phyloP scores from a whole-genome alignment of 2,329 filamentous ascomycete genomes.

The Bimuria novae-zelandiae region DNA sequence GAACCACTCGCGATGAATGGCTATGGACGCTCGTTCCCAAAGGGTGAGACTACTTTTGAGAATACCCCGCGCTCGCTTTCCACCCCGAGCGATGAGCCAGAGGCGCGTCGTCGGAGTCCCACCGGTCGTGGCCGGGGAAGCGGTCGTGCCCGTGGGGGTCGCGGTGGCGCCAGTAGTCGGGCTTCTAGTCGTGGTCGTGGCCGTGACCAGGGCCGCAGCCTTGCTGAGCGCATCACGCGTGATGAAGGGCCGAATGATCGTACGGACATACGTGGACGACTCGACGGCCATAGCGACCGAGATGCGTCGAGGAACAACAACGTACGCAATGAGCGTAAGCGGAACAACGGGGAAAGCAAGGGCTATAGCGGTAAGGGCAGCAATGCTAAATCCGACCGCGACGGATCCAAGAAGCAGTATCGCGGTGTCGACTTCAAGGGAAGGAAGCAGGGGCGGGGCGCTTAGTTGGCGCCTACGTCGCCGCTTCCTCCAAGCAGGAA shows the following conservation, averaged over 20 bases:
- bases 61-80: neutral
- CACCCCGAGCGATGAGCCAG: neutral
- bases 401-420: neutral
- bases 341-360: neutral
- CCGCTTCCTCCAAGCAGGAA: neutral
- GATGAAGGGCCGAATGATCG: neutral
- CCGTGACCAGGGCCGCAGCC: neutral
- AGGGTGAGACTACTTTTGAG: neutral
- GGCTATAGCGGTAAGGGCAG: neutral
- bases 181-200: neutral
- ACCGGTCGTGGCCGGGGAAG: neutral
- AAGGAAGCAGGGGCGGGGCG: neutral
- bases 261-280: neutral
- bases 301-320: no score
- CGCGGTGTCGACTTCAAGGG: no score
- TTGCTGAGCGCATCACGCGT: neutral
- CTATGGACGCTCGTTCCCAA: neutral
- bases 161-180: neutral
- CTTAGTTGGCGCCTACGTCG: neutral
- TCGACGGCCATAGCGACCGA: no score
- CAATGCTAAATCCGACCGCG: no score
- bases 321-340: neutral
- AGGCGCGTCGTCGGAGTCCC: neutral
- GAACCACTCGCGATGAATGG: neutral
- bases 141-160: neutral